Base-by-base conservation (phyloP, 768 basidiomycete species). In the Pisolithus sp. region DNA sequence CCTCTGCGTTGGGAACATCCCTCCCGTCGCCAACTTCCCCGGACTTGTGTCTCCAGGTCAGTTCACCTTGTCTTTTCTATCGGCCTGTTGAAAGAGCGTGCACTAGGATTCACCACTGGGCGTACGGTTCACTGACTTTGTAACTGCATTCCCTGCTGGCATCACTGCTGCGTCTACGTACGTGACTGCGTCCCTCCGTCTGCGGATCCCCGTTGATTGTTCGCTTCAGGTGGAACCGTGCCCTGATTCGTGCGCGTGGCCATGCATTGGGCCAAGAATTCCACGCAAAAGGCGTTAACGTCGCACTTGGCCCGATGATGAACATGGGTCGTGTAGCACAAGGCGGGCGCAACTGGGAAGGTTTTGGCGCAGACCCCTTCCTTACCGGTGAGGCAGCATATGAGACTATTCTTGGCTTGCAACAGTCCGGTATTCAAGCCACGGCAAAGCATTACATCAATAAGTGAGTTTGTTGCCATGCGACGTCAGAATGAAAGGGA, bases 281-380 rank as follows among this genome's bases (percentile, higher is more conserved):
- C 69, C 76, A 76, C 51, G 82, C 80, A 24, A 93, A 94, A 63
- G 94, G 94, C 21, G 83, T 89, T 43, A 80, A 96, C 59, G 71
- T 94, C 46, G 85, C 83, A 9, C 76, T 94, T 7, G 80, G 77
- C 26, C 79, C 90, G 0, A 89, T 89, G 85, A 93, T 90, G 82
- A 93, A 93, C 64, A 79, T 94, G 73, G 88, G 85, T 1, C 80
- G 89, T 17, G 68, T 85, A 18, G 83, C 87, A 3, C 74, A 80
- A 56, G 90, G 86, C 7, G 93, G 93, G 17, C 75, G 93, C 26
- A 92, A 93, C 67, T 95, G 91, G 89, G 93, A 95, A 74, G 91
- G 90, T n/a, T 93, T 93, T 52, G 92, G 93, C 28, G 90, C 79
- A 9, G 93, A 96, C 65, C 93, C 93, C 0, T 95, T 82, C 71